A percentile compares a stretch with the other conserved stretches of the same genome.
These are phyloP conservation scores for Termitomyces sp. DNA, from an alignment of 768 basidiomycete species.

Conservation along the genomic window DNA sequence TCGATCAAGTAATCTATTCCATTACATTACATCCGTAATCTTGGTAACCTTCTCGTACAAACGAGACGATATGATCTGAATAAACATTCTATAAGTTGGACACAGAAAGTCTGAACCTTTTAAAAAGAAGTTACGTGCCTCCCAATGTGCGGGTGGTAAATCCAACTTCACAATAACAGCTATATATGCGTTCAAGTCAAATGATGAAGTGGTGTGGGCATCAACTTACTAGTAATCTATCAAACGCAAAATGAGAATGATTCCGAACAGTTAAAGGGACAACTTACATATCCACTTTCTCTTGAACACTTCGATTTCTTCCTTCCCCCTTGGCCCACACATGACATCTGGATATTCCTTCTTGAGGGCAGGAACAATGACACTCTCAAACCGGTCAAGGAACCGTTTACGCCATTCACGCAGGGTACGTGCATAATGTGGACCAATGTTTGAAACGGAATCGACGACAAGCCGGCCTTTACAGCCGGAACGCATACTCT, in stretches of 20 bases:
- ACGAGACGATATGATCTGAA: slow-evolving; percentile 59
- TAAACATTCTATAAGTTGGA: background rate
- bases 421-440: slow-evolving; percentile 75
- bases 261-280: background rate
- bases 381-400: slow-evolving; percentile 47
- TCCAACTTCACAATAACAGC: slow-evolving; percentile 1
- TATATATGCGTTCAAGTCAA: background rate
- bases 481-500: slow-evolving; percentile 45
- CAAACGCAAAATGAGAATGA: background rate
- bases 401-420: slow-evolving; percentile 72
- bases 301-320: background rate
- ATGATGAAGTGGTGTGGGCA: too few relatives aligned
- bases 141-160: slow-evolving; percentile 1
- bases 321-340: background rate
- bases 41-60: slow-evolving; percentile 59
- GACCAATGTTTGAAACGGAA: slow-evolving; percentile 65
- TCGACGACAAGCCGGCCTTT: slow-evolving; percentile 56
- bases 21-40: slow-evolving; percentile 50
- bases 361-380: slow-evolving; percentile 52
- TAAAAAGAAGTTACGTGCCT: background rate
- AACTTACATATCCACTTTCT: slow-evolving; percentile 1
- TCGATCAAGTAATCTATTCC: slow-evolving; percentile 16
- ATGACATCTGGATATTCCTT: background rate
- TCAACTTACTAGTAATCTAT: background rate
- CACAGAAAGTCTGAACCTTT: too few relatives aligned